Percentiles rank a stretch among this genome's conserved stretches.
Conservation (phyloP, 169 alveolate species). For the Cryptosporidium sp. region DNA sequence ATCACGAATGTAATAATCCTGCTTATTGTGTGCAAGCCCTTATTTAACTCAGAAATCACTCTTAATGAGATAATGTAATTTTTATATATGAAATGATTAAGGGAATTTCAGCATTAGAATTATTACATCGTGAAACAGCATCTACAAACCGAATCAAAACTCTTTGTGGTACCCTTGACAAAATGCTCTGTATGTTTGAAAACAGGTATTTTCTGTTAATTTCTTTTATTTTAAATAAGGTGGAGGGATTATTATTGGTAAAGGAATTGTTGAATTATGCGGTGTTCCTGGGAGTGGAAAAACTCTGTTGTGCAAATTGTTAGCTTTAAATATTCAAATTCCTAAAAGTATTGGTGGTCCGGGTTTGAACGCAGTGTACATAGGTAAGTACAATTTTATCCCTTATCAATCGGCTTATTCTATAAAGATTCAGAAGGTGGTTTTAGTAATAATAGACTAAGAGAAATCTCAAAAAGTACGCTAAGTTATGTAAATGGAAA, state of each 20-base stretch:
- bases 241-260: conserved; percentile 70
- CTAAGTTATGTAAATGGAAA: conserved; percentile 11
- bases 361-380: conserved; percentile 57
- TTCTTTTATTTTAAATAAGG: conserved; percentile 23
- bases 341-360: conserved; percentile 73
- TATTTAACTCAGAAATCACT: neutral
- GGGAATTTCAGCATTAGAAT: conserved; percentile 57
- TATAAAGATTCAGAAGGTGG: conserved; percentile 48
- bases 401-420: neutral
- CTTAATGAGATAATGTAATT: neutral
- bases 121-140: conserved; percentile 39
- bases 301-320: conserved; percentile 43
- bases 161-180: conserved; percentile 25
- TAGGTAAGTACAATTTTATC: conserved; percentile 11
- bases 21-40: neutral
- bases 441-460: conserved; percentile 49
- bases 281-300: conserved; percentile 72
- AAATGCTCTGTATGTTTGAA: conserved; percentile 44
- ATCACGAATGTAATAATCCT: neutral
- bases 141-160: conserved; percentile 68
- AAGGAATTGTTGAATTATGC: conserved; percentile 68
- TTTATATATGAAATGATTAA: conserved; percentile 15
- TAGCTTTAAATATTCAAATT: conserved; percentile 66
- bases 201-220: neutral
- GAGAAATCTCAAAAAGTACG: conserved; percentile 33